Base-by-base conservation (phyloP, 208 protist species). In the Acanthamoeba castellanii region DNA sequence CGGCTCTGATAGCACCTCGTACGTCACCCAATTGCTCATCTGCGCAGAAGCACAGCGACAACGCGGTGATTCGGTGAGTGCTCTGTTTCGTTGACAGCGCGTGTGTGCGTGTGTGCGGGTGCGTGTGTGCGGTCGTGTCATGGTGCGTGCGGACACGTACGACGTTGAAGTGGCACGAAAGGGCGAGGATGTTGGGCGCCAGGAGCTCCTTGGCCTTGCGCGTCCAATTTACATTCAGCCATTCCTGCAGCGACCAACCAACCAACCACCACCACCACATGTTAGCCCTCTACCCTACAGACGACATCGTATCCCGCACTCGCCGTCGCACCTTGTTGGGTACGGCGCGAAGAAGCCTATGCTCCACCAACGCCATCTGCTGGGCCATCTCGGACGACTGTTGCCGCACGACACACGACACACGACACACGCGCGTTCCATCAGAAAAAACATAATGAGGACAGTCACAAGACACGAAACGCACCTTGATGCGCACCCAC, bases 11-110 rank as follows among this genome's bases (percentile, higher is more conserved):
- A 90, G 22, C 13, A 95, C 25, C 64, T 76, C 45, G 30, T 32
- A 59, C 7, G 81, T 37, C 55, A 85, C 82, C 93, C 93, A 95
- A 9, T 76, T 30, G 76, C 42, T 74, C 82, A 95, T 88, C 81
- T 88, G 81, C 1, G 57, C 4, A 37, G 0, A 3, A 88, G 11
- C 81, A 88, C 1, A 18, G 4, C 27, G 25, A 16, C 11, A 59
- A n/a, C n/a, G n/a, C 37, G 3, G 37, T 3, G 37, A 42, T 42
- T 42, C 37, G 37, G 37, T 42, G 37, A 42, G 37, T 42, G 37
- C 37, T 42, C 37, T 42, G 37, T 42, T 42, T 42, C 37, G 37
- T 42, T 42, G 20, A 2, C 11, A 6, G 1, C 1, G 32, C 14
- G 13, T 64, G 16, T 50, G 42, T 20, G 32, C 20, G n/a, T n/a